Percentiles rank a stretch among this genome's conserved stretches.
These are phyloP conservation scores for Erigeron philadelphicus DNA, from an alignment of 140 eudicot genomes.

Conservation along the genomic window DNA sequence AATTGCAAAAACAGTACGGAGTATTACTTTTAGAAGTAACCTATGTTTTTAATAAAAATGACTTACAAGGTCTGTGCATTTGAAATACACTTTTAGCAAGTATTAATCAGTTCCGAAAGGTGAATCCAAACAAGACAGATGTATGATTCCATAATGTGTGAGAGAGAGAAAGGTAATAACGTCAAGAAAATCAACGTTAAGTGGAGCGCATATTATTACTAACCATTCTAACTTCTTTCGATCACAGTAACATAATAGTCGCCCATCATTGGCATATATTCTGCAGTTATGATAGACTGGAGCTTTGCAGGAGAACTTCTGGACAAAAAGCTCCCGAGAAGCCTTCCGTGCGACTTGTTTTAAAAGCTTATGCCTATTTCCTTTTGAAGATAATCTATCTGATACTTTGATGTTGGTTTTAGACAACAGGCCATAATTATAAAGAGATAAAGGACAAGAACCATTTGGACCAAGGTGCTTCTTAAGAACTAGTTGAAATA, in stretches of 20 bases:
- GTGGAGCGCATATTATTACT: constrained; percentile 20
- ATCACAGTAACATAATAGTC: constrained; percentile 86
- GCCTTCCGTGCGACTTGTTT: constrained; percentile 56
- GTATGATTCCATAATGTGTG: neutral
- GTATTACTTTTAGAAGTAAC: neutral
- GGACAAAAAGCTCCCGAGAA: constrained; percentile 81
- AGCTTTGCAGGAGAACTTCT: constrained; percentile 91
- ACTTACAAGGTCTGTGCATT: too few relatives aligned
- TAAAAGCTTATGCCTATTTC: constrained; percentile 43
- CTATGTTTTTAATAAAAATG: neutral
- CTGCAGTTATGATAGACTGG: constrained; percentile 95
- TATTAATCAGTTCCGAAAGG: neutral
- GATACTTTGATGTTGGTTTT: constrained; percentile 39
- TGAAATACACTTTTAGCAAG: too few relatives aligned
- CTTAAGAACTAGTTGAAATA: constrained; percentile 40
- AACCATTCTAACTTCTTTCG: constrained; percentile 90
- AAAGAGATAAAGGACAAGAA: constrained; percentile 68
- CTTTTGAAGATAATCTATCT: constrained; percentile 33
- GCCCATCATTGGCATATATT: constrained; percentile 92
- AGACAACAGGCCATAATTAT: constrained; percentile 61
- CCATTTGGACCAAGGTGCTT: constrained; percentile 65
- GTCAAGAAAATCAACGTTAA: too few relatives aligned
- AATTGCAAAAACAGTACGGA: neutral
- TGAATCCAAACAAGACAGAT: neutral
- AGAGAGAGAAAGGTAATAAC: neutral